These are phyloP conservation scores for Coprinopsis sp. DNA, from an alignment of 768 basidiomycete genomes.

Conservation along the genomic window DNA sequence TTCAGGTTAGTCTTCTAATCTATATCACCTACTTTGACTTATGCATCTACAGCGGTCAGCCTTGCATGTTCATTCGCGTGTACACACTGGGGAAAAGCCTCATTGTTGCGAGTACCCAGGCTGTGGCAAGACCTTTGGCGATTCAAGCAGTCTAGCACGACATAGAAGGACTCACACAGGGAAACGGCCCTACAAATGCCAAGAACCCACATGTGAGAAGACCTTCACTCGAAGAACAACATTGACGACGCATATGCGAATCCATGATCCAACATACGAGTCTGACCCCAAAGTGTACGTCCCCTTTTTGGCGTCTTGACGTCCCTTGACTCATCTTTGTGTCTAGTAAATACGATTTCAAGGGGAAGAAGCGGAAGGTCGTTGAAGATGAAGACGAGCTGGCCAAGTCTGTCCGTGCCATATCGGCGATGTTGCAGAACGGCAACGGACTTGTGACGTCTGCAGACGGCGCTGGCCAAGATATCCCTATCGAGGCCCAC, in stretches of 20 bases:
- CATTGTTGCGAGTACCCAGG: constrained; percentile 87
- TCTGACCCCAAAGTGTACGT: constrained; percentile 79
- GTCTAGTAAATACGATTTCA: constrained; percentile 71
- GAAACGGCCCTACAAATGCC: constrained; percentile 83
- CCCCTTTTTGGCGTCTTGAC: constrained; percentile 5
- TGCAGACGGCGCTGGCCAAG: constrained; percentile 35
- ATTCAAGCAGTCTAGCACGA: constrained; percentile 87
- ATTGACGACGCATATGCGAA: constrained; percentile 81
- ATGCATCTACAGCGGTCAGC: constrained; percentile 65
- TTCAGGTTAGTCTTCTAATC: constrained; percentile 57
- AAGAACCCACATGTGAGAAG: constrained; percentile 78
- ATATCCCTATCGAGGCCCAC: constrained; percentile 46
- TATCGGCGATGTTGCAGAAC: constrained; percentile 64
- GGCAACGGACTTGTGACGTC: constrained; percentile 28
- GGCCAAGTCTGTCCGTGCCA: constrained; percentile 70
- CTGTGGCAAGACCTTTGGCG: constrained; percentile 84
- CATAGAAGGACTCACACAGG: constrained; percentile 88
- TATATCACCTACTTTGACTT: constrained; percentile 13
- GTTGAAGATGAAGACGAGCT: constrained; percentile 63
- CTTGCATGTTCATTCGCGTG: constrained; percentile 81
- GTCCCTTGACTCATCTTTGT: constrained; percentile 5
- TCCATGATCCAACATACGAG: constrained; percentile 81
- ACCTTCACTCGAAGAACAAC: constrained; percentile 85
- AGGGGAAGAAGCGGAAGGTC: constrained; percentile 61
- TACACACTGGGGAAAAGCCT: constrained; percentile 92